Conservation (phyloP, 2,329 filamentous ascomycete species). For the Lomentospora prolificans region DNA sequence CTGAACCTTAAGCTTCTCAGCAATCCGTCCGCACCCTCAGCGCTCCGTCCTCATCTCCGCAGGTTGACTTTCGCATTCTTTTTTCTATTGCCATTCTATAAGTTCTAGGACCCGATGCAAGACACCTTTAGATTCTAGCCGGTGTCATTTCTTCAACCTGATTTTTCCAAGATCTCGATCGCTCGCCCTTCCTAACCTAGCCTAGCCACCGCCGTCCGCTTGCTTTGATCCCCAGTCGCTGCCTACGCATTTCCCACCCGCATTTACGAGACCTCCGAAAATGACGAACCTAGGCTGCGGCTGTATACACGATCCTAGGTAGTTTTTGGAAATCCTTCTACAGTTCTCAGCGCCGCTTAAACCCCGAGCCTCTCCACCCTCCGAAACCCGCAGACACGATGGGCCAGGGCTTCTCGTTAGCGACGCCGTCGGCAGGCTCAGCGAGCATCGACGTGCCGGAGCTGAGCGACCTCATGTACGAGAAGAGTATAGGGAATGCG, state of each 20-base stretch:
- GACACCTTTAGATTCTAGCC: too few relatives aligned
- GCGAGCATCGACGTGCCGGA: constrained; percentile 92
- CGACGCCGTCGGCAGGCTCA: constrained; percentile 81
- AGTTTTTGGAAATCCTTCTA: background rate
- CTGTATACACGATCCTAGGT: background rate
- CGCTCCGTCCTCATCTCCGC: too few relatives aligned
- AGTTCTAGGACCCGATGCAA: too few relatives aligned
- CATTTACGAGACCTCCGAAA: background rate
- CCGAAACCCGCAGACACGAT: constrained; percentile 38
- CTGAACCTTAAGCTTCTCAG: too few relatives aligned
- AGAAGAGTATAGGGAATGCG: constrained; percentile 82
- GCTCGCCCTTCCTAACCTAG: too few relatives aligned
- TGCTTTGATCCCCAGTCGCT: background rate
- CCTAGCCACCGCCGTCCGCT: background rate
- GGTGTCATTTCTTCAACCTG: too few relatives aligned
- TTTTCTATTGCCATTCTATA: too few relatives aligned
- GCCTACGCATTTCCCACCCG: background rate
- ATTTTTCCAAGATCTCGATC: too few relatives aligned
- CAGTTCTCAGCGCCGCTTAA: too few relatives aligned
- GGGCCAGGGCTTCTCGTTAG: constrained; percentile 95
- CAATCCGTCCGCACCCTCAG: too few relatives aligned
- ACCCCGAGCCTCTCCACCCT: too few relatives aligned
- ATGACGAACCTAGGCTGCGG: background rate
- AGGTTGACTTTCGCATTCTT: too few relatives aligned
- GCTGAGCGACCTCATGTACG: constrained; percentile 81